Evolutionary conservation across 2,329 filamentous ascomycete genomes (phyloP), one percentile per base, ranked within the genome.

Genomic region (Xylaria hypoxylon): DNA sequence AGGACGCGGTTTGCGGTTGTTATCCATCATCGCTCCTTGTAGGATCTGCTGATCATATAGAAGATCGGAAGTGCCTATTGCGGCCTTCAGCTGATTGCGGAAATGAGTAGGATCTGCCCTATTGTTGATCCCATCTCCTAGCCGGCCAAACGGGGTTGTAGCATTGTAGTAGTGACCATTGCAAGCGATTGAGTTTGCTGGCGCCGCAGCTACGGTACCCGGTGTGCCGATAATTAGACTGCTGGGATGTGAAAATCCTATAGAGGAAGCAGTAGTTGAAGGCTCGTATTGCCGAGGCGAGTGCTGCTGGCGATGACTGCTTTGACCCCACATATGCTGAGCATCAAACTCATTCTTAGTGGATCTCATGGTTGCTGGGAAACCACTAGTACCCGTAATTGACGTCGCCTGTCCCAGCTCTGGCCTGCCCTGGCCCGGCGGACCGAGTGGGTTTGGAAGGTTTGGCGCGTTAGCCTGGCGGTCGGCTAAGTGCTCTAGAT

Each of bases 181-280:
- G 50, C 70, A 75, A 26, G 72, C 64, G 7, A 71, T 65, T n/a
- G 68, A 61, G 47, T 72, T 69, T 15, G 64, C 44, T 50, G 70
- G 71, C 7, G 62, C 69, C 5, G 64, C 67, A 17, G 47, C 51
- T 11, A 50, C 57, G 47, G 58, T 66, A 26, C 58, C 60, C 19
- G 83, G 84, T 5, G 83, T 85, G 38, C 84, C 82, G 45, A 80
- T 81, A 63, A 84, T 85, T 24, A 87, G 70, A 68, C 83, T 86
- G 73, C 84, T 87, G 1, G 79, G 76, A 62, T 85, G 79, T 15
- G 85, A 83, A 68, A 87, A 87, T 6, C 69, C 72, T 15, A 74
- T 67, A 5, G 74, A 73, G 1, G 80, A 80, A 62, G 66, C 68
- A 68, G 50, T 64, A 47, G 62, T 68, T 45, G 65, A 52, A 55